Base-by-base conservation (phyloP, 2,329 filamentous ascomycete genomes). In the Claviceps humidiphila region DNA sequence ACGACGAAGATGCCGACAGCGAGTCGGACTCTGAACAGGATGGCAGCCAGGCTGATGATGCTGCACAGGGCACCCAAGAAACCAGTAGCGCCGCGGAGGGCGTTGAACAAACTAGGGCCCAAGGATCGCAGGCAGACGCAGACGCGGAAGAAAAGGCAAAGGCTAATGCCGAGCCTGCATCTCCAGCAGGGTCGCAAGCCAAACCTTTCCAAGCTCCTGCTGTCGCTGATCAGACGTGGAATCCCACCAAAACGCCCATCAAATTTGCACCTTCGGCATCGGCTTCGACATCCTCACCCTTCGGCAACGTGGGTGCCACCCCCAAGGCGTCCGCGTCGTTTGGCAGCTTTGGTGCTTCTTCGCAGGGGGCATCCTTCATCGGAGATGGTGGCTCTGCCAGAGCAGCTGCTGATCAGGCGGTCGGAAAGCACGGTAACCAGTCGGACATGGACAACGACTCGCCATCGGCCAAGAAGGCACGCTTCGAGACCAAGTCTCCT, bases 241-340 rank as follows among this genome's bases (percentile, higher is more conserved):
- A 72, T 47, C 66, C 68, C 4, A 75, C 69, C 63, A 72, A 70
- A 17, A 71, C 71, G 5, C 77, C 77, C 2, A 77, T 82, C 62
- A 80, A 79, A 60, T 80, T 80, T 59, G 71, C 70, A 13, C 64
- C 70, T 44, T 55, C 62, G 49, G 59, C 63, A 24, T 51, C 64
- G 17, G 53, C 63, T 11, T 60, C 65, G 34, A 51, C 65, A 40
- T 56, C 58, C 38, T 64, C 58, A 56, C 61, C 66, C 13, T 70
- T 71, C 54, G 63, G 66, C 50, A 60, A 57, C 30, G 16, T 58
- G 51, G 58, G 57, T 24, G 59, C 64, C 30, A 59, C 59, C 39
- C 60, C 66, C 8, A 71, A 73, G 59, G 61, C 66, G 26, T 57
- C 63, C 7, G 53, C 64, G 2, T 45, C 64, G 4, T 64, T 67